phyloP scores from a whole-genome alignment of 345 rosid species.

The Cardamine chenopodiifolia region DNA sequence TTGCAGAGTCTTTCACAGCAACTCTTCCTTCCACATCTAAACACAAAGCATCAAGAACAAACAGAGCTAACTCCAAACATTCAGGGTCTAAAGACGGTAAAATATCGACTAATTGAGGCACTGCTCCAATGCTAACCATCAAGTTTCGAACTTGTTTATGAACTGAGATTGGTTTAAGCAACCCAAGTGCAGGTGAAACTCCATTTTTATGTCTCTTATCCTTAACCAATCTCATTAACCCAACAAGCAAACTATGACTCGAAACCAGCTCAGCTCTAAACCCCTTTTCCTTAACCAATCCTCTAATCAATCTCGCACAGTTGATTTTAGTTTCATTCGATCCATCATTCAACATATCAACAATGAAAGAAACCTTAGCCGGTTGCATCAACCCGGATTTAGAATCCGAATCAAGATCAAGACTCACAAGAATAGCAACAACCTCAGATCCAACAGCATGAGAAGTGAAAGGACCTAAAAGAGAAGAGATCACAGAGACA shows the following conservation, averaged over 20 bases:
- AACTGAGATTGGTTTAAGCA: slow-evolving; percentile 54
- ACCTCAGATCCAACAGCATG: slow-evolving; percentile 80
- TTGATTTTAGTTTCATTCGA: slow-evolving; percentile 70
- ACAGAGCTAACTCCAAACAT: slow-evolving; percentile 60
- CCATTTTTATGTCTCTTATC: slow-evolving; percentile 58
- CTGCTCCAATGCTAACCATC: slow-evolving; percentile 59
- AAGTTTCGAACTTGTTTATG: slow-evolving; percentile 48
- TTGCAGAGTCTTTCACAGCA: slow-evolving; percentile 60
- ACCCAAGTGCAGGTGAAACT: slow-evolving; percentile 50
- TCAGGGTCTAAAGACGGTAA: slow-evolving; percentile 53
- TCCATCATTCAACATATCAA: slow-evolving; percentile 77
- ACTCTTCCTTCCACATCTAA: slow-evolving; percentile 52
- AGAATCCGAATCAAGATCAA: slow-evolving; percentile 61
- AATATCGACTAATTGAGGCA: slow-evolving; percentile 58
- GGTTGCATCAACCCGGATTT: slow-evolving; percentile 65
- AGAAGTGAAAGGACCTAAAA: slow-evolving; percentile 70
- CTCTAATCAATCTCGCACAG: slow-evolving; percentile 56
- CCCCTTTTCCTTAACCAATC: slow-evolving; percentile 54
- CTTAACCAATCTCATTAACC: slow-evolving; percentile 63
- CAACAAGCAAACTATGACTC: slow-evolving; percentile 65
- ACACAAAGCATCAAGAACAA: slow-evolving; percentile 52
- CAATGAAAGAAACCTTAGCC: slow-evolving; percentile 66
- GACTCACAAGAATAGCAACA: slow-evolving; percentile 65
- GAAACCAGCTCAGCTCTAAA: slow-evolving; percentile 55
- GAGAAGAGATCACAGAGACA: slow-evolving; percentile 47